Evolutionary conservation across 352 stramenopile genomes (phyloP), one percentile per base, ranked within the genome.

Genomic region (Pythium sukuiense): DNA sequence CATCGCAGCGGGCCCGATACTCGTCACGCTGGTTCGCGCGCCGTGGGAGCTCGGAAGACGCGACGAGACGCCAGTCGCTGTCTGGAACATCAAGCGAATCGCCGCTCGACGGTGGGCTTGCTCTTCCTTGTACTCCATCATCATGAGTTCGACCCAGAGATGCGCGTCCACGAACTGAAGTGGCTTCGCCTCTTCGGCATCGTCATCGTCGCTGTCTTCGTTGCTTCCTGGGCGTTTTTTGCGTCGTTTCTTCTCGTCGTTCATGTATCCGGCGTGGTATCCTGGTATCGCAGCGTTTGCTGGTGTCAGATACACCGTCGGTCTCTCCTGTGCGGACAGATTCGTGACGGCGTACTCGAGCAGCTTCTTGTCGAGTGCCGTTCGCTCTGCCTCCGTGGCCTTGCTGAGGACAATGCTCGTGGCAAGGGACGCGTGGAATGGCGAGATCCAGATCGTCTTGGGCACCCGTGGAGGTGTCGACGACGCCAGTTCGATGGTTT

Each of bases 71-170:
- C 77, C 63, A 0, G 80, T 85, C 2, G 92, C 90, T 0, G 92
- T 97, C 43, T 97, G 90, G 53, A 98, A 98, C 92, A 98, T 97
- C 1, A 98, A 68, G 0, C 92, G 90, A 46, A 98, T 90, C 16
- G 90, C 90, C 18, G 90, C 90, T 6, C 85, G 76, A 1, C 92
- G 85, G 62, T 97, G 92, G 0, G 91, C 88, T 67, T 98, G 92
- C 63, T 98, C 92, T 56, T 96, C 89, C 35, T 95, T 94, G 72
- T 97, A 97, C 71, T 97, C 87, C 53, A 91, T 77, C 80, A 95
- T 89, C 85, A 95, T 93, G n/a, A 93, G 71, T 35, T 93, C 82
- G 3, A 93, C 69, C 87, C 87, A 95, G 2, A 92, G 64, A 35
- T 90, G 80, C 1, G 85, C 87, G 20, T 95, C 87, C 0, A 95